A percentile compares a stretch with the other conserved stretches of the same genome.
Conservation (phyloP, 805 yeast genomes). For the Komagataella mondaviorum region DNA sequence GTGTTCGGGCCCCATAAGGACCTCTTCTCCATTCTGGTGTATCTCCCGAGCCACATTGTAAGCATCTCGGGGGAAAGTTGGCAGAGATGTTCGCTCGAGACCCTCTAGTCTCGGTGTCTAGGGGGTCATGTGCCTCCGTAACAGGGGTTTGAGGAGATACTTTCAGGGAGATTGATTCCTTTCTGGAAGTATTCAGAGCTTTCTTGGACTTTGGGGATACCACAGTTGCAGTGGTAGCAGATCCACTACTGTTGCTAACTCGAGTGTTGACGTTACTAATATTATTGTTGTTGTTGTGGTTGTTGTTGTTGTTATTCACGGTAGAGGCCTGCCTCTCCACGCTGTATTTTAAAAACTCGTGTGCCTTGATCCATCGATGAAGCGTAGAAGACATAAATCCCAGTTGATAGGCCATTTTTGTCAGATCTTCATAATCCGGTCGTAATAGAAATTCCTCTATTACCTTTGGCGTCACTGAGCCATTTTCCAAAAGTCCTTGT, state of each 20-base stretch:
- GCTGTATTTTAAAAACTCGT: not conserved
- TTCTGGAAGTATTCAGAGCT: not conserved
- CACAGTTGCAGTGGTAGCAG: not conserved
- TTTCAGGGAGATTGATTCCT: not conserved
- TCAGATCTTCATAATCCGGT: not conserved
- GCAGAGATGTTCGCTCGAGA: conserved; percentile 7
- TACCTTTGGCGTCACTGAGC: not conserved
- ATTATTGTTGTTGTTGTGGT: not conserved
- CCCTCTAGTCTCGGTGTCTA: not conserved
- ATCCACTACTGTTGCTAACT: not conserved
- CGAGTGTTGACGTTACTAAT: not conserved
- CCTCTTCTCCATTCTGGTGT: conserved; percentile 95
- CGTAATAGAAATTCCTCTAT: not conserved
- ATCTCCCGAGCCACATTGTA: conserved; percentile 59
- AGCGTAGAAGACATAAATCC: not conserved
- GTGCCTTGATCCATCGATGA: not conserved
- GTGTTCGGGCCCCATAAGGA: conserved; percentile 67
- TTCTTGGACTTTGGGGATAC: not conserved
- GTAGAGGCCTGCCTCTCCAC: not conserved
- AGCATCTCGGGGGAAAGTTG: conserved; percentile 24
- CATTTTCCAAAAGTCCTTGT: not conserved
- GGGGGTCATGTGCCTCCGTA: conserved; percentile 4
- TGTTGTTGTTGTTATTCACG: not conserved
- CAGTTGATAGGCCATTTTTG: not conserved
- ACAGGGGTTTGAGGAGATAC: not conserved